phyloP scores from a whole-genome alignment of 805 yeast species.

The Pichia paraexigua region DNA sequence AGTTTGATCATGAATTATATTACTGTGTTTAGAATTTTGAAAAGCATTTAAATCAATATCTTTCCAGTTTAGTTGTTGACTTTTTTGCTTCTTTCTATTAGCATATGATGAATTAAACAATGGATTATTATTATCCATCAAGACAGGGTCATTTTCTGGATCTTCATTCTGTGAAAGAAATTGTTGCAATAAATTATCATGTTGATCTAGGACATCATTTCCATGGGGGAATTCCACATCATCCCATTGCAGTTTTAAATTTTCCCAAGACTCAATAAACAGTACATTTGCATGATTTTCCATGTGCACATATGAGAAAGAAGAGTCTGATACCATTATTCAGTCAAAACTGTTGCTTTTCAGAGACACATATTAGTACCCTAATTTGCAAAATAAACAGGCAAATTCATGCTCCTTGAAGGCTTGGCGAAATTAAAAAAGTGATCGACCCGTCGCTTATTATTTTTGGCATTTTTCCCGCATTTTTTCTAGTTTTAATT shows the following conservation, averaged over 20 bases:
- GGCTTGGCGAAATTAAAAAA: neutral
- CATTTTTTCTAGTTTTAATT: no score
- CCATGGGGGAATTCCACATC: conserved; percentile 24
- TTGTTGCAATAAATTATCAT: conserved; percentile 21
- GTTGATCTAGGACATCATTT: conserved; percentile 11
- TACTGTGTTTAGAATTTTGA: conserved; percentile 2
- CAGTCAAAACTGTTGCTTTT: neutral
- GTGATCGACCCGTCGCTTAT: no score
- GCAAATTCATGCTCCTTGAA: neutral
- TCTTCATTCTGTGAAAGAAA: conserved; percentile 23
- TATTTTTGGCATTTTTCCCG: no score
- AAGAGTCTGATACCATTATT: conserved; percentile 18
- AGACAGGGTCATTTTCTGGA: conserved; percentile 19
- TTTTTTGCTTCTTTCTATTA: conserved; percentile 20
- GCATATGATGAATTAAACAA: conserved; percentile 24
- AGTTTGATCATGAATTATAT: conserved; percentile 18
- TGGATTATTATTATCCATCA: conserved; percentile 20
- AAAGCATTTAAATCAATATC: conserved; percentile 12
- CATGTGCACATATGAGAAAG: conserved; percentile 25
- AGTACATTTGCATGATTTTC: conserved; percentile 23
- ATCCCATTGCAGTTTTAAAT: conserved; percentile 25
- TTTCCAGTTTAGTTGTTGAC: conserved; percentile 25
- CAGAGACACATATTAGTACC: neutral
- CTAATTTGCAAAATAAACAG: neutral
- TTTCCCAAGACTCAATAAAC: conserved; percentile 27